Conservation (phyloP, 164 flowering plant species). For the Chimonanthus praecox region DNA sequence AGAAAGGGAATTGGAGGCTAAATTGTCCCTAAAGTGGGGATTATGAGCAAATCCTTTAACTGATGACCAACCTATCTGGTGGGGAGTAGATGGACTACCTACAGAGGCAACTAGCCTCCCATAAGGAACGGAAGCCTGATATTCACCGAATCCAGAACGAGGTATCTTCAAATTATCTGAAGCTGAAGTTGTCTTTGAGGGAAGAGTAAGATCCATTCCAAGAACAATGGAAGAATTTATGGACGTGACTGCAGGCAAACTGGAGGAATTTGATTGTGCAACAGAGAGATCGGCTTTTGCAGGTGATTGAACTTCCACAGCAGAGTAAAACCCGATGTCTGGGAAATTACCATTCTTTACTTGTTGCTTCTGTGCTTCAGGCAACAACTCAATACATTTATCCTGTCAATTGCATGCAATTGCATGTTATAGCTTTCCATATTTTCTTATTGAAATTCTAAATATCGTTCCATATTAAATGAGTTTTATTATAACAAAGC, state of each 20-base stretch:
- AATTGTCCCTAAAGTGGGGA: conserved; percentile 2
- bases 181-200: conserved; percentile 23
- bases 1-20: conserved; percentile 12
- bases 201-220: conserved; percentile 11
- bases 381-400: conserved; percentile 66
- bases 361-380: conserved; percentile 61
- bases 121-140: conserved; percentile 26
- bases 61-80: background rate
- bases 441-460: background rate
- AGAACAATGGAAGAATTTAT: conserved; percentile 28
- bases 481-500: background rate
- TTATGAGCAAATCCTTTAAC: background rate
- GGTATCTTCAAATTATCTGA: conserved; percentile 23
- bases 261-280: conserved; percentile 24
- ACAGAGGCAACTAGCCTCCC: conserved; percentile 23
- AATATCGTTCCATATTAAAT: background rate
- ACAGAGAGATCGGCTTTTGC: conserved; percentile 23
- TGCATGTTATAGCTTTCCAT: background rate
- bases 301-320: conserved; percentile 27
- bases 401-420: conserved; percentile 37
- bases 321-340: conserved; percentile 17
- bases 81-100: conserved; percentile 11
- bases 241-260: conserved; percentile 28
- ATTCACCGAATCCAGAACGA: conserved; percentile 16
- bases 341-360: conserved; percentile 48